Evolutionary conservation across 805 yeast genomes (phyloP).

Genomic region (Candida berthetii): DNA sequence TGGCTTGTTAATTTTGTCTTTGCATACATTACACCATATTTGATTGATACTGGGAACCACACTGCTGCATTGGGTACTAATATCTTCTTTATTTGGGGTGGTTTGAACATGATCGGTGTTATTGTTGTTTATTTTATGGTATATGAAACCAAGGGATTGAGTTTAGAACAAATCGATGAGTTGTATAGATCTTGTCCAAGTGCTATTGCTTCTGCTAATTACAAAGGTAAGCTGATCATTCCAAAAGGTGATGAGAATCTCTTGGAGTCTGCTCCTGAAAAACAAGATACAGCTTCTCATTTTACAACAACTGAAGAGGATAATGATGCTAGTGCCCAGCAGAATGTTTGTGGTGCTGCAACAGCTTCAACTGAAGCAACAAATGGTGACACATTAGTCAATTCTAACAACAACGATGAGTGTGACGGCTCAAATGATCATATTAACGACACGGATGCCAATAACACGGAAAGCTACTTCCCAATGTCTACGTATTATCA

Average conservation of each 20-base stretch:
- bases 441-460: neutral
- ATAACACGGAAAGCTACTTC: too few relatives aligned
- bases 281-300: neutral
- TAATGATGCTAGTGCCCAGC: neutral
- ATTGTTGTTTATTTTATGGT: conserved; percentile 60
- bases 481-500: neutral
- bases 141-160: conserved; percentile 75
- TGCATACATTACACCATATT: conserved; percentile 70
- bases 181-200: conserved; percentile 55
- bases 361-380: neutral
- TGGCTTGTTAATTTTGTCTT: conserved; percentile 76
- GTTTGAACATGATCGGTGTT: conserved; percentile 52
- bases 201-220: conserved; percentile 44
- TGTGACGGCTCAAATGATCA: neutral
- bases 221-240: conserved; percentile 19
- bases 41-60: conserved; percentile 61
- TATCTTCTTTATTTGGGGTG: conserved; percentile 80
- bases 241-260: conserved; percentile 1
- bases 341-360: neutral
- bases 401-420: conserved; percentile 2
- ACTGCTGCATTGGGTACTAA: conserved; percentile 66
- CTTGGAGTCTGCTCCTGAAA: neutral
- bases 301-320: neutral
- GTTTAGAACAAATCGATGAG: conserved; percentile 77
- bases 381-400: neutral